These are phyloP conservation scores for Colletotrichum horii DNA, from an alignment of 2,329 filamentous ascomycete genomes.

Conservation along the genomic window DNA sequence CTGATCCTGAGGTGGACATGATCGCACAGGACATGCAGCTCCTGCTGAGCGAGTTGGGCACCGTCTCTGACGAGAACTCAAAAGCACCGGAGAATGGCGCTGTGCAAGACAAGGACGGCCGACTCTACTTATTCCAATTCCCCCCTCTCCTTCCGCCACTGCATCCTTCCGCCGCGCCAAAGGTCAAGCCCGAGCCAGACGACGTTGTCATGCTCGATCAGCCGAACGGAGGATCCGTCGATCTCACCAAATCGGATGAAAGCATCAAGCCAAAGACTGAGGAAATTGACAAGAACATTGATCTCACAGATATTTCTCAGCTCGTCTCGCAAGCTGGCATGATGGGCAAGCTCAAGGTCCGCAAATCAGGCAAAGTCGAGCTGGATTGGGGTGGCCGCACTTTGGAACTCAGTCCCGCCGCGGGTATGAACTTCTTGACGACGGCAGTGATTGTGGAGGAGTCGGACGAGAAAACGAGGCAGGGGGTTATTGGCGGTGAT, in stretches of 20 bases:
- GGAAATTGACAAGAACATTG: conserved; percentile 26
- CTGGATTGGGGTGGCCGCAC: conserved; percentile 66
- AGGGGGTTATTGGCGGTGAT: conserved; percentile 49
- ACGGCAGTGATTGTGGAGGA: conserved; percentile 66
- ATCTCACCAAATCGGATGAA: conserved; percentile 41
- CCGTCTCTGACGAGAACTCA: conserved; percentile 28
- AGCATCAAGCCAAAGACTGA: conserved; percentile 26
- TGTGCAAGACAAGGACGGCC: conserved; percentile 43
- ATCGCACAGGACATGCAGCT: conserved; percentile 46
- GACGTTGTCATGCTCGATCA: conserved; percentile 43
- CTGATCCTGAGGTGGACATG: conserved; percentile 43
- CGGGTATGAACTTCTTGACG: conserved; percentile 61
- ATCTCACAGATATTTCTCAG: conserved; percentile 38
- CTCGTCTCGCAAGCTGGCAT: conserved; percentile 58
- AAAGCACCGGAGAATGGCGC: conserved; percentile 26
- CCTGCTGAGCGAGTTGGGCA: conserved; percentile 48
- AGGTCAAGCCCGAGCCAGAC: conserved; percentile 48
- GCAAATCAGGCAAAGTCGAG: conserved; percentile 66
- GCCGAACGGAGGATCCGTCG: conserved; percentile 36
- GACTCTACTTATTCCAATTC: conserved; percentile 69
- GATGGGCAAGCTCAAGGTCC: conserved; percentile 64
- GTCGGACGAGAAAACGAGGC: conserved; percentile 55
- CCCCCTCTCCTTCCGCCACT: conserved; percentile 66
- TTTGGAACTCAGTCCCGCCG: conserved; percentile 56
- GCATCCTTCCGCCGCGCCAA: conserved; percentile 32